Conservation (phyloP, 1,284 basidiomycete genomes). For the Apiotrichum gracile region DNA sequence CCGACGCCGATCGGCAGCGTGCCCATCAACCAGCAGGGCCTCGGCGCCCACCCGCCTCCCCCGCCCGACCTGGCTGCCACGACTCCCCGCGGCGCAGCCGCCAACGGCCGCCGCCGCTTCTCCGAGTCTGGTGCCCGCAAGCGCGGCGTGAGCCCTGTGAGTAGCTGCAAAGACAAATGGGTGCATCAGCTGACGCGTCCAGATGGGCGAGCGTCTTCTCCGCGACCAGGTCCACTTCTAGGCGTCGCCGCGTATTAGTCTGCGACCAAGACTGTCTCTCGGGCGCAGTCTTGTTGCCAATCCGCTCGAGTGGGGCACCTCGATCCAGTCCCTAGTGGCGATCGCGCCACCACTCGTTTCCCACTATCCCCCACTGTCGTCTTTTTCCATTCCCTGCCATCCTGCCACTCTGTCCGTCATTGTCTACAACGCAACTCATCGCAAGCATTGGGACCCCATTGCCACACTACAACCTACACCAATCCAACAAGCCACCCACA, state of each 20-base stretch:
- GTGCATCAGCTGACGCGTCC: neutral
- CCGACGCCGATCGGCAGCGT: conserved; percentile 13
- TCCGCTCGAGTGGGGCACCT: neutral
- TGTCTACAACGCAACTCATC: too few relatives aligned
- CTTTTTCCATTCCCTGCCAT: too few relatives aligned
- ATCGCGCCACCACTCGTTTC: too few relatives aligned
- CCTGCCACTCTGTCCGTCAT: too few relatives aligned
- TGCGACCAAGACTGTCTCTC: too few relatives aligned
- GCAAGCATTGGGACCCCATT: too few relatives aligned
- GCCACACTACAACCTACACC: too few relatives aligned
- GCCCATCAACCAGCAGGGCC: conserved; percentile 1
- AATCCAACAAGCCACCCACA: too few relatives aligned
- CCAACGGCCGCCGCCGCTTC: conserved; percentile 17
- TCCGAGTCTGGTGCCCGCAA: conserved; percentile 33
- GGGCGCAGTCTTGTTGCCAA: neutral
- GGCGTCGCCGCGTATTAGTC: neutral
- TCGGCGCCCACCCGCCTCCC: conserved; percentile 15
- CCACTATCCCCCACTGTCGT: too few relatives aligned
- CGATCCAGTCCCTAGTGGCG: too few relatives aligned
- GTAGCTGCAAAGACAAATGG: conserved; percentile 6
- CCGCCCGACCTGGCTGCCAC: neutral
- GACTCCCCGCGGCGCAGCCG: neutral
- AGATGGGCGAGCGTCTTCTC: conserved; percentile 44
- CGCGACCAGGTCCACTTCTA: conserved; percentile 42
- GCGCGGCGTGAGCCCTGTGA: conserved; percentile 42